Evolutionary conservation across 2,329 filamentous ascomycete genomes (phyloP).

Genomic region (Cordyceps javanica): DNA sequence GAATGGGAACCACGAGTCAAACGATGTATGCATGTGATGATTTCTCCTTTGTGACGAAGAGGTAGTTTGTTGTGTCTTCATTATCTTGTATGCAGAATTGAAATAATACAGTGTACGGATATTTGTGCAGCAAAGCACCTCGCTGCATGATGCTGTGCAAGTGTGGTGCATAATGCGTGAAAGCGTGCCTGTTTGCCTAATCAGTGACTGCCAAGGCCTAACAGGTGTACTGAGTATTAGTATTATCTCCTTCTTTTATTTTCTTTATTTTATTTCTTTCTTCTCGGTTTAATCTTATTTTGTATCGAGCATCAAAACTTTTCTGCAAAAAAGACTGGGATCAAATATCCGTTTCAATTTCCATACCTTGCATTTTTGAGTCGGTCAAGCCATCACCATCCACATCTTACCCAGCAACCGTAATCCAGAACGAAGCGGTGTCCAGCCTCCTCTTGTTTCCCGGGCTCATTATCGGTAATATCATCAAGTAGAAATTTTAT

Average conservation of each 20-base stretch:
- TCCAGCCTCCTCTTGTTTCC: not conserved
- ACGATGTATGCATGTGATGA: not conserved
- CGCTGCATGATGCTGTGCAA: too few relatives aligned
- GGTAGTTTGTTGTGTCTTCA: too few relatives aligned
- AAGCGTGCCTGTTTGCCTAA: not conserved
- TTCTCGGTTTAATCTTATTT: not conserved
- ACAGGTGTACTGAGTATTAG: not conserved
- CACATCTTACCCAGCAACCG: slow-evolving; percentile 6
- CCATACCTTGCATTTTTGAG: slow-evolving; percentile 11
- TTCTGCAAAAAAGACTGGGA: not conserved
- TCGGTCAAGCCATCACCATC: slow-evolving; percentile 1
- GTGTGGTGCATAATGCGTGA: not conserved
- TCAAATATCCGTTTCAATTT: slow-evolving; percentile 10
- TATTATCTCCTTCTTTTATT: not conserved
- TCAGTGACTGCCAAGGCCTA: not conserved
- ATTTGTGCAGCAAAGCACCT: too few relatives aligned
- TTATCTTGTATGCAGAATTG: not conserved
- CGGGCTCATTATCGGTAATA: not conserved
- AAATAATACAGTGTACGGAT: not conserved
- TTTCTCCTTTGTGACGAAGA: too few relatives aligned
- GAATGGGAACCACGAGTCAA: not conserved
- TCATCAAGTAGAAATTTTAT: not conserved
- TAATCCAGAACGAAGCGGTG: slow-evolving; percentile 7
- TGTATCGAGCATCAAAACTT: not conserved
- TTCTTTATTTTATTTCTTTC: not conserved